Evolutionary conservation across 208 protist species (phyloP), one percentile per base, ranked within the genome.

Genomic region (Acanthamoeba healyi): DNA sequence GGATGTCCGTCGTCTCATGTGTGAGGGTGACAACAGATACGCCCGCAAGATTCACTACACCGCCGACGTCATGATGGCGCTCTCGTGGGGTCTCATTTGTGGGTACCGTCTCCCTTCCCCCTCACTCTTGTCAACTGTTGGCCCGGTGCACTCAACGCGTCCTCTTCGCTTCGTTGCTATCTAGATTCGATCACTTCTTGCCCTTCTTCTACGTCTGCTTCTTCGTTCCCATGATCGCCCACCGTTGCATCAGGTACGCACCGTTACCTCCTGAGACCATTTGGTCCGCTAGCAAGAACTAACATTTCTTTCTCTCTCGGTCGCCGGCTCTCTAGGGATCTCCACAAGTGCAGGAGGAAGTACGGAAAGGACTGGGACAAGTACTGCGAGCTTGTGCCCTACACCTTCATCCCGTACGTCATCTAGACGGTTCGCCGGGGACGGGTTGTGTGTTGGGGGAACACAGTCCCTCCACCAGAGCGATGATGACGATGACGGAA

Each of bases 181-280:
- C 7, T 32, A 79, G 70, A n/a, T 87, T 87, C 58, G 46, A 96
- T 49, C 96, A 95, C 38, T 98, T 98, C 91, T 97, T 99, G 67
- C 98, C 98, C 44, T 99, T 98, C 96, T 99, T 99, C 94, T 99
- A 99, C 96, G 96, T 98, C 72, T 97, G 67, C 95, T 99, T 99
- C 97, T 99, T 99, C 95, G 92, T 97, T 29, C 74, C 61, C 74
- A 97, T 99, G 94, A 96, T 99, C 49, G 91, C 98, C 44, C 98
- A 99, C 94, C 97, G 98, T 67, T 97, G 97, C 94, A 94, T 96
- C 70, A 98, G 98, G 81, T 98, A 99, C 94, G n/a, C n/a, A n/a
- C n/a, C n/a, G n/a, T n/a, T n/a, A n/a, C n/a, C n/a, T n/a, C n/a
- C n/a, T 51, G 40, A 38, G 5, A 40, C 24, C 14, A 26, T 79